Evolutionary conservation across 2,329 filamentous ascomycete species (phyloP), one percentile per base, ranked within the genome.

Genomic region (Didymella glomerata): DNA sequence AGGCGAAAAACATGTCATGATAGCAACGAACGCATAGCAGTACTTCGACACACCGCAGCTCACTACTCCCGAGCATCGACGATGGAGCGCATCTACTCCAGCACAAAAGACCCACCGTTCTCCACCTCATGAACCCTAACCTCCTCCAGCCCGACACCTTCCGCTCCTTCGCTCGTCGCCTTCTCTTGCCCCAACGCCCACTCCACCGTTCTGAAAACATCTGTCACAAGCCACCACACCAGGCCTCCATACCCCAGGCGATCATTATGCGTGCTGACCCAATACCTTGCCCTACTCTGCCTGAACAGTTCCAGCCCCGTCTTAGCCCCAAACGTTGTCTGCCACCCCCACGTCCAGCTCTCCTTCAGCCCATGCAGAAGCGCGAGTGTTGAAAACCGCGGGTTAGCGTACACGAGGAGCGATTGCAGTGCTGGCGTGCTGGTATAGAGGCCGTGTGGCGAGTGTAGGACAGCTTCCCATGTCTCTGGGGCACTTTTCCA

Each of bases 341-440:
- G 46, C 53, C 49, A 54, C 2, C 42, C 42, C 20, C 50, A 38
- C 30, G 36, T 16, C 44, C 44, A 54, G 45, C 40, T 47, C 40
- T 60, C 57, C 40, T 60, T 63, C 16, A 57, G 41, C 9, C 56
- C 57, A 34, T 55, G 57, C 34, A 55, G 48, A 2, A 63, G 22
- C 14, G 57, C 61, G 8, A 54, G 42, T 4, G 49, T 54, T 10
- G 18, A 3, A 2, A 49, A 50, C 0, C 8, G 25, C 7, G 34
- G 22, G 27, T 18, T 18, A n/a, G 16, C 32, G 32, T 25, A 16
- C 18, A 59, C 51, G 13, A 59, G 38, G 3, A 61, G 36, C 5
- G 54, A 44, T 24, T 61, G 61, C n/a, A 61, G 41, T 2, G 50
- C 47, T 4, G 61, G 61, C 11, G 53, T 42, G 13, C 32, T 38